Conservation (phyloP, 2,329 filamentous ascomycete species). For the Cladosporium sp. region DNA sequence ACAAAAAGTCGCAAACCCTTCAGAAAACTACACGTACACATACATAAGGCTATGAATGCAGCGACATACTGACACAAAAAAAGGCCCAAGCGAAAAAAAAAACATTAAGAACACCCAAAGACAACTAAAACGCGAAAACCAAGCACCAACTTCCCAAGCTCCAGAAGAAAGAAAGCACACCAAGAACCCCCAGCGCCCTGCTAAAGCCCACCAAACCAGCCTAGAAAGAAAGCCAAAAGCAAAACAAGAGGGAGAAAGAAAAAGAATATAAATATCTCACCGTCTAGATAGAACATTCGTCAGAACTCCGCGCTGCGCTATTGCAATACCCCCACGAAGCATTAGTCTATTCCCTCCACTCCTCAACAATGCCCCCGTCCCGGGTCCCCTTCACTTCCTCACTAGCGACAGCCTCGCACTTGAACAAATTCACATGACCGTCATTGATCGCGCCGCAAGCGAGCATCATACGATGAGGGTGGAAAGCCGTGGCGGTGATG, state of each 20-base stretch:
- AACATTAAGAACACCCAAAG: too few species aligned
- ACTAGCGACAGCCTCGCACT: constrained; percentile 26
- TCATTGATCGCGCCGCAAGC: constrained; percentile 83
- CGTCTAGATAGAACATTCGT: not conserved
- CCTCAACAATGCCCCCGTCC: constrained; percentile 8
- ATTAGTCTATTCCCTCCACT: constrained; percentile 10
- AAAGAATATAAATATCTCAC: not conserved
- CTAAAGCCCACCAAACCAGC: not conserved
- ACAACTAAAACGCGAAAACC: too few species aligned
- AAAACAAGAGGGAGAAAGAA: not conserved
- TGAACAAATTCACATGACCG: constrained; percentile 82
- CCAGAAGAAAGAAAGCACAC: too few species aligned
- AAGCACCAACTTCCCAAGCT: too few species aligned
- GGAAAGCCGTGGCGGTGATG: constrained; percentile 86
- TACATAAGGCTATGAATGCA: too few species aligned
- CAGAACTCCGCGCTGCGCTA: too few species aligned
- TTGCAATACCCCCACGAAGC: not conserved
- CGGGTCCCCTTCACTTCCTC: constrained; percentile 13
- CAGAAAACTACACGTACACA: too few species aligned
- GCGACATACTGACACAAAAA: too few species aligned
- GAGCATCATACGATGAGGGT: constrained; percentile 88
- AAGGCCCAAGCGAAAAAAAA: too few species aligned
- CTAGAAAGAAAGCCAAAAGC: not conserved
- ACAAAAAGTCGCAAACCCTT: too few species aligned
- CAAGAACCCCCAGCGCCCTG: constrained; percentile 5